These are phyloP conservation scores for Schizochytrium sp. DNA, from an alignment of 108 stramenopile species.

Conservation along the genomic window DNA sequence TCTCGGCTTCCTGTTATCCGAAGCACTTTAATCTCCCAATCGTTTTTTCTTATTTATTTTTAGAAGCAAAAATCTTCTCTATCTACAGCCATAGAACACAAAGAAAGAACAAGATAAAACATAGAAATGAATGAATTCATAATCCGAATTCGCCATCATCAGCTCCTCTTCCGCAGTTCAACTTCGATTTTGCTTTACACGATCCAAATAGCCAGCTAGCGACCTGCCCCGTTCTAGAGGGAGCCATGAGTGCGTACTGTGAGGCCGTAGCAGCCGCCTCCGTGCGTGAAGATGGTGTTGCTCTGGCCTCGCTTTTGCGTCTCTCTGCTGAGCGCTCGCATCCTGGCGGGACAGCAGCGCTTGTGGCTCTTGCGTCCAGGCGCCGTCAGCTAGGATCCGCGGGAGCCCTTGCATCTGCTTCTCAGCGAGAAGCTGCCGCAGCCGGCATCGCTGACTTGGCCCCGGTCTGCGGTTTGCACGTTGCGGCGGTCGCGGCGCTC, in stretches of 20 bases:
- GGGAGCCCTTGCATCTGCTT: not conserved
- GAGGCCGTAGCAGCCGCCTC: not conserved
- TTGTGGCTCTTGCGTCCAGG: no score
- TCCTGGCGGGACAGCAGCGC: no score
- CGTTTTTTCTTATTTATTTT: no score
- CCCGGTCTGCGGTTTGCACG: conserved; percentile 13
- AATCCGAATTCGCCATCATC: not conserved
- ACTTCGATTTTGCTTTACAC: not conserved
- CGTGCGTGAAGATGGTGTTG: not conserved
- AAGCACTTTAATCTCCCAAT: no score
- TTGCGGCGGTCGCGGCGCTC: not conserved
- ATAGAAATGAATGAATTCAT: no score
- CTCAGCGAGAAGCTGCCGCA: not conserved
- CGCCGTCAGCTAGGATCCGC: no score
- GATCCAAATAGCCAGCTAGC: not conserved
- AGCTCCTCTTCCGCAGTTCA: not conserved
- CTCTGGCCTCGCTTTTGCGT: not conserved
- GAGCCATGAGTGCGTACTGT: not conserved
- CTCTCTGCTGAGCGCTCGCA: not conserved
- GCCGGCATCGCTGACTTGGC: not conserved
- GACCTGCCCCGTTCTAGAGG: not conserved
- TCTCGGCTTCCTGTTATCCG: no score
- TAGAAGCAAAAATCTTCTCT: no score
- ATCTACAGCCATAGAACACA: no score
- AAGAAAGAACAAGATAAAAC: no score